phyloP scores from a whole-genome alignment of 2,329 filamentous ascomycete genomes.

The Thelonectria olida region DNA sequence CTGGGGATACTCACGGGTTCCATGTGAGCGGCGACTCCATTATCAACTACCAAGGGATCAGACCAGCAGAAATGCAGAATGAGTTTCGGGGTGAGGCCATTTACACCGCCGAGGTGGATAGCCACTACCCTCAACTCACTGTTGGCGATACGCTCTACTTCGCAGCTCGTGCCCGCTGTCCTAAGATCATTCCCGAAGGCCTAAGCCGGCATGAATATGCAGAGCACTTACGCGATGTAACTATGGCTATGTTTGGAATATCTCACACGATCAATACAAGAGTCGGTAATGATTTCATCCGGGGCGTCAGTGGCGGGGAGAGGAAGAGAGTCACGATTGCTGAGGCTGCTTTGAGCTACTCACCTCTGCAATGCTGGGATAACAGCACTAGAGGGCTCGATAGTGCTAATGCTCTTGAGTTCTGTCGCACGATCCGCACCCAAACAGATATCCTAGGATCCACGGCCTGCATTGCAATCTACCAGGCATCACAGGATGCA shows the following conservation, averaged over 20 bases:
- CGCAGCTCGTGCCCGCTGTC: constrained; percentile 72
- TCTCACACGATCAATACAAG: constrained; percentile 73
- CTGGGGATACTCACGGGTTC: constrained; percentile 82
- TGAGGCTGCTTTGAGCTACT: constrained; percentile 43
- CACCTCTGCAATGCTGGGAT: constrained; percentile 74
- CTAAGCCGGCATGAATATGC: constrained; percentile 61
- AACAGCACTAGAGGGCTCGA: constrained; percentile 74
- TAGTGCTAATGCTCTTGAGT: constrained; percentile 70
- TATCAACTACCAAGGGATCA: constrained; percentile 76
- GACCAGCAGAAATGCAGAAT: constrained; percentile 74
- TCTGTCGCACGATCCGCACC: constrained; percentile 67
- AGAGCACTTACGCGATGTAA: constrained; percentile 70
- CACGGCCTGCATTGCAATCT: constrained; percentile 69
- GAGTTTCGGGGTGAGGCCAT: too few species aligned
- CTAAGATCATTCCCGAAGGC: constrained; percentile 65
- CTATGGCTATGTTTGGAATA: constrained; percentile 77
- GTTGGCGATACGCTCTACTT: constrained; percentile 81
- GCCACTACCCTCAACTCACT: constrained; percentile 77
- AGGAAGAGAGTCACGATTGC: constrained; percentile 51
- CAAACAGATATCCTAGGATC: constrained; percentile 68
- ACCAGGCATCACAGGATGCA: constrained; percentile 62
- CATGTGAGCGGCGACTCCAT: constrained; percentile 71
- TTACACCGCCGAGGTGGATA: constrained; percentile 82
- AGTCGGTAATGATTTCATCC: constrained; percentile 75
- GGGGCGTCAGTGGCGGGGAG: constrained; percentile 63